Conservation (phyloP, 1,284 basidiomycete genomes). For the Austropuccinia psidii region DNA sequence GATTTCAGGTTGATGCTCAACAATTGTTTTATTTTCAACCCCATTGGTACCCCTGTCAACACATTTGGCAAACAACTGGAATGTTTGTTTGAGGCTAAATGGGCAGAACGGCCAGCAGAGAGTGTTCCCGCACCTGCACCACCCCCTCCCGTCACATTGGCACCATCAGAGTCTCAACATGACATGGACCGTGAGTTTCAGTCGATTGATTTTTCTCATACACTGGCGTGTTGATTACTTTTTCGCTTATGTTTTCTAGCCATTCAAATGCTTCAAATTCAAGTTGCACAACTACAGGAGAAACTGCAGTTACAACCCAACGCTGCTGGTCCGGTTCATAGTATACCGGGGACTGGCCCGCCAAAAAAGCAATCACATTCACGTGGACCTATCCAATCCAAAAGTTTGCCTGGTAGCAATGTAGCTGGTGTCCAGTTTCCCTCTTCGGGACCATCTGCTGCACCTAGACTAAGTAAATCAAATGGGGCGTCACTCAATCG, state of each 20-base stretch:
- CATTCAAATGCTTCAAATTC: conserved; percentile 12
- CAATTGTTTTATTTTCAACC: conserved; percentile 91
- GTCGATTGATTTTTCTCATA: not conserved
- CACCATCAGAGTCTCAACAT: not conserved
- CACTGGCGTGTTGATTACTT: not conserved
- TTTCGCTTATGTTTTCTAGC: not conserved
- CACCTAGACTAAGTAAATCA: not conserved
- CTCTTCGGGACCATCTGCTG: not conserved
- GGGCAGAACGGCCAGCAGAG: conserved; percentile 61
- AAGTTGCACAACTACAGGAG: conserved; percentile 7
- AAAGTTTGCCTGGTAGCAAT: conserved; percentile 8
- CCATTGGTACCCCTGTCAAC: conserved; percentile 74
- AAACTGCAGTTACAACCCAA: not conserved
- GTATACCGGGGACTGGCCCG: not conserved
- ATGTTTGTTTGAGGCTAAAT: conserved; percentile 82
- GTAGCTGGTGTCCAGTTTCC: not conserved
- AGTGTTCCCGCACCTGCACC: conserved; percentile 24
- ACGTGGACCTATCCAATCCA: not conserved
- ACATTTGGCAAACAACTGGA: conserved; percentile 72
- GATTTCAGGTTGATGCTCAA: conserved; percentile 90
- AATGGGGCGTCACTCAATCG: not conserved
- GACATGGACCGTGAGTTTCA: not conserved
- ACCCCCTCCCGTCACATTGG: not conserved
- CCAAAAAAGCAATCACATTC: conserved; percentile 18
- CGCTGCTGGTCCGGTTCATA: not conserved